Conservation (phyloP, 2,329 filamentous ascomycete genomes). For the Trichoderma sp. region DNA sequence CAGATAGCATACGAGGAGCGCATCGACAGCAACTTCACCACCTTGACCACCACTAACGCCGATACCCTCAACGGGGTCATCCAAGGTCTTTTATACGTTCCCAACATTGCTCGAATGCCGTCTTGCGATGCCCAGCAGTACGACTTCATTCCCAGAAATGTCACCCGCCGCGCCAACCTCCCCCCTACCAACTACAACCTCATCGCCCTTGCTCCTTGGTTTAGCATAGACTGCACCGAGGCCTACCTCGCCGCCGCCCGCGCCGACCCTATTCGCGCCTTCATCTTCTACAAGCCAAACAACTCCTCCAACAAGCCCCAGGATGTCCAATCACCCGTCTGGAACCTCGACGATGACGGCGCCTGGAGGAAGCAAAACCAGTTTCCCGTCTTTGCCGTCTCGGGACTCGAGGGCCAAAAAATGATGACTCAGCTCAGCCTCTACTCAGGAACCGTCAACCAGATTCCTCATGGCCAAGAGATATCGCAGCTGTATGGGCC, state of each 20-base stretch:
- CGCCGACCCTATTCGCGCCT: slow-evolving; percentile 56
- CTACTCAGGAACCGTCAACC: slow-evolving; percentile 73
- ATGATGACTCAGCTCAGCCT: slow-evolving; percentile 69
- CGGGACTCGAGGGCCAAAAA: slow-evolving; percentile 60
- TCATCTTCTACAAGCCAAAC: slow-evolving; percentile 62
- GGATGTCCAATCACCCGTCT: slow-evolving; percentile 58
- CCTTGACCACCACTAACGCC: slow-evolving; percentile 67
- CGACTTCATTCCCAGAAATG: slow-evolving; percentile 69
- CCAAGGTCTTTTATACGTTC: slow-evolving; percentile 81
- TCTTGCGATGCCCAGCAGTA: slow-evolving; percentile 62
- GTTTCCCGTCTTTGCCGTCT: slow-evolving; percentile 81
- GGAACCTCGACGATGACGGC: slow-evolving; percentile 67
- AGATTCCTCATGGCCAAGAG: slow-evolving; percentile 56
- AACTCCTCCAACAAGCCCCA: slow-evolving; percentile 62
- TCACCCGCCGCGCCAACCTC: slow-evolving; percentile 69
- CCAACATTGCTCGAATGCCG: slow-evolving; percentile 58
- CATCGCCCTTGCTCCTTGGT: slow-evolving; percentile 85
- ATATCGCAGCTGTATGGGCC: slow-evolving; percentile 54
- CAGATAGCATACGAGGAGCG: slow-evolving; percentile 53
- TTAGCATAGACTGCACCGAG: slow-evolving; percentile 67
- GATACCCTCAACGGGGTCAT: slow-evolving; percentile 59
- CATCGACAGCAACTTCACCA: slow-evolving; percentile 63
- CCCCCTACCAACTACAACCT: slow-evolving; percentile 67
- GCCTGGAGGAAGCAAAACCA: slow-evolving; percentile 69
- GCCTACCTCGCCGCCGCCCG: slow-evolving; percentile 66